Percentiles rank a stretch among this genome's conserved stretches.
phyloP scores from a whole-genome alignment of 495 filamentous ascomycete species.

The Penicillium samsonianum region DNA sequence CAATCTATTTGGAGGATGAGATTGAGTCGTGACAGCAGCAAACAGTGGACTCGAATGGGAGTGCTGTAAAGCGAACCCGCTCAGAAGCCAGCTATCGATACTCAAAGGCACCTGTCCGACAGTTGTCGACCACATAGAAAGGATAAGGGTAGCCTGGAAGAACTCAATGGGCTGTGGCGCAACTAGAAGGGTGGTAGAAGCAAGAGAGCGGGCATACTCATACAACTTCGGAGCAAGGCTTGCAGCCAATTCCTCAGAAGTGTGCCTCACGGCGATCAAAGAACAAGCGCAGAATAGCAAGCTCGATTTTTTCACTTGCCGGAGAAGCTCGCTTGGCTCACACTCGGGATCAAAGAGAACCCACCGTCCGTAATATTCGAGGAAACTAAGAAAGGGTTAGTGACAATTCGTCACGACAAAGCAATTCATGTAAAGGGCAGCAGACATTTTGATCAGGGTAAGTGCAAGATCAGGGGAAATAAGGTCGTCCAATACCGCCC shows the following conservation, averaged over 20 bases:
- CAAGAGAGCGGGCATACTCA: conserved; percentile 37
- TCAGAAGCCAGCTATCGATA: conserved; percentile 50
- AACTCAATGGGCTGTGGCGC: conserved; percentile 46
- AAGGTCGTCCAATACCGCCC: conserved; percentile 23
- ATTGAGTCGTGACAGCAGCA: conserved; percentile 20
- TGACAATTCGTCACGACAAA: neutral
- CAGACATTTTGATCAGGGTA: conserved; percentile 30
- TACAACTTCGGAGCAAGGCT: conserved; percentile 42
- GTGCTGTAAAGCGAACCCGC: conserved; percentile 49
- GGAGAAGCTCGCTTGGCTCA: conserved; percentile 27
- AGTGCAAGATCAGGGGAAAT: conserved; percentile 26
- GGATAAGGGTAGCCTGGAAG: conserved; percentile 46
- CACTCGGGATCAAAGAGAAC: conserved; percentile 37
- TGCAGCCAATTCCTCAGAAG: conserved; percentile 39
- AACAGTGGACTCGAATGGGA: conserved; percentile 42
- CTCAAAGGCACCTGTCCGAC: conserved; percentile 49
- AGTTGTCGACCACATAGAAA: conserved; percentile 51
- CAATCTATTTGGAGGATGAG: conserved; percentile 11
- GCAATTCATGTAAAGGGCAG: neutral
- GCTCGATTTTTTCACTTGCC: conserved; percentile 36
- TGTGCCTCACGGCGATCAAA: conserved; percentile 48
- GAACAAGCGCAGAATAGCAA: conserved; percentile 44
- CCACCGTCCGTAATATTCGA: conserved; percentile 46
- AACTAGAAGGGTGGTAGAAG: conserved; percentile 35
- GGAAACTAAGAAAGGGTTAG: conserved; percentile 15